Evolutionary conservation across 208 protist species (phyloP).

Genomic region (Crithidia expoeki): DNA sequence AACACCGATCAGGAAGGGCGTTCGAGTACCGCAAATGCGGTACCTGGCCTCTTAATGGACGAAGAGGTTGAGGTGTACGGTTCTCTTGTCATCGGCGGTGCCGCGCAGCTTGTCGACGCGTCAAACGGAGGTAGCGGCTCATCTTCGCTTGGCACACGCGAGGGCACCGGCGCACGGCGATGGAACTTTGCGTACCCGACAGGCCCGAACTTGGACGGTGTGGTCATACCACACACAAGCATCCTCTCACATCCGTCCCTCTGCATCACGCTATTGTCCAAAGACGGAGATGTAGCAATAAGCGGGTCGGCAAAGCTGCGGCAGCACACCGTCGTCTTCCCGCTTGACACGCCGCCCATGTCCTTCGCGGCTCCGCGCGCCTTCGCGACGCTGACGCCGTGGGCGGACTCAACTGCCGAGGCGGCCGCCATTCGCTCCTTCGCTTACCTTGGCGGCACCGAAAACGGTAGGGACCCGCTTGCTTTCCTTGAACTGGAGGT

Average conservation of each 20-base stretch:
- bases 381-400: conserved; percentile 68
- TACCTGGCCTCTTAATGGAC: not conserved
- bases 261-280: conserved; percentile 30
- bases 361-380: conserved; percentile 41
- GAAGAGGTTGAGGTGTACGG: conserved; percentile 20
- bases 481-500: conserved; percentile 57
- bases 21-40: not conserved
- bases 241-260: conserved; percentile 32
- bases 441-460: conserved; percentile 73
- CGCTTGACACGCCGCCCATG: conserved; percentile 38
- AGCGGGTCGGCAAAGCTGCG: not conserved
- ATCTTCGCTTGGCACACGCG: not conserved
- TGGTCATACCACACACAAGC: conserved; percentile 6
- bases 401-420: conserved; percentile 27
- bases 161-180: not conserved
- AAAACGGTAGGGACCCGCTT: conserved; percentile 57
- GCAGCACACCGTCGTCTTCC: conserved; percentile 48
- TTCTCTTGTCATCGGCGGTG: conserved; percentile 36
- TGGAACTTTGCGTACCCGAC: not conserved
- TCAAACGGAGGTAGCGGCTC: not conserved
- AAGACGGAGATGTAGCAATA: not conserved
- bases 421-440: conserved; percentile 33
- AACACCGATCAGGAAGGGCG: not conserved
- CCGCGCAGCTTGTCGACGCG: conserved; percentile 20
- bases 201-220: conserved; percentile 18